These are phyloP conservation scores for Vaccinium macrocarpon DNA, from an alignment of 148 eudicot species.

Conservation along the genomic window DNA sequence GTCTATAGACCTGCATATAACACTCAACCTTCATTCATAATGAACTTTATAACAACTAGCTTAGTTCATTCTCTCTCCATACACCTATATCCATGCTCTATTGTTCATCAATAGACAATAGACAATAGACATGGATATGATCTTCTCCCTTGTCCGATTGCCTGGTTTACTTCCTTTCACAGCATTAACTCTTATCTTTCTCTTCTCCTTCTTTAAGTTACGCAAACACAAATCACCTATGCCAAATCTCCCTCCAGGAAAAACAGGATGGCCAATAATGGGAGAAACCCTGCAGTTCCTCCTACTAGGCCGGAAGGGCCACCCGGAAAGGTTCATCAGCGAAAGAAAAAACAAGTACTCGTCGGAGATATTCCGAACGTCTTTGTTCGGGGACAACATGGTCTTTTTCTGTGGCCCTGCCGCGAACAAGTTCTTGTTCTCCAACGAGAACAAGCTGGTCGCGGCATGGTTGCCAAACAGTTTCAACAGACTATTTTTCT, in stretches of 20 bases:
- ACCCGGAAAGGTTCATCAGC: not conserved
- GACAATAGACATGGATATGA: not conserved
- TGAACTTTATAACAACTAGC: not conserved
- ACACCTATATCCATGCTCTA: not conserved
- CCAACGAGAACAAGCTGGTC: not conserved
- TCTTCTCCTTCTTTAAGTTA: not conserved
- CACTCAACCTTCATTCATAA: not conserved
- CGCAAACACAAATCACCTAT: not conserved
- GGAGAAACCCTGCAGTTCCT: conserved; percentile 6
- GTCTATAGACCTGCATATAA: not conserved
- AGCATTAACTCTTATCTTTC: not conserved
- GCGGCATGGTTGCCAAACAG: not conserved
- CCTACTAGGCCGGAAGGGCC: not conserved
- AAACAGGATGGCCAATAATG: not conserved
- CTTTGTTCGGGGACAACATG: not conserved
- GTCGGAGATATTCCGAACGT: not conserved
- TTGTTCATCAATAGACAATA: not conserved
- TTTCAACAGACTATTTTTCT: not conserved
- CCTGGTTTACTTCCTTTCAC: not conserved
- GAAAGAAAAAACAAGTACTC: not conserved
- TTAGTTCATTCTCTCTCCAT: not conserved
- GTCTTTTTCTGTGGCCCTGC: not conserved
- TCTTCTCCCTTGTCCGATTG: not conserved
- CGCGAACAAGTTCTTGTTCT: not conserved
- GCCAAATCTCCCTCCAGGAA: not conserved